Base-by-base conservation (phyloP, 1,284 basidiomycete genomes). In the Agroathelia rolfsii region DNA sequence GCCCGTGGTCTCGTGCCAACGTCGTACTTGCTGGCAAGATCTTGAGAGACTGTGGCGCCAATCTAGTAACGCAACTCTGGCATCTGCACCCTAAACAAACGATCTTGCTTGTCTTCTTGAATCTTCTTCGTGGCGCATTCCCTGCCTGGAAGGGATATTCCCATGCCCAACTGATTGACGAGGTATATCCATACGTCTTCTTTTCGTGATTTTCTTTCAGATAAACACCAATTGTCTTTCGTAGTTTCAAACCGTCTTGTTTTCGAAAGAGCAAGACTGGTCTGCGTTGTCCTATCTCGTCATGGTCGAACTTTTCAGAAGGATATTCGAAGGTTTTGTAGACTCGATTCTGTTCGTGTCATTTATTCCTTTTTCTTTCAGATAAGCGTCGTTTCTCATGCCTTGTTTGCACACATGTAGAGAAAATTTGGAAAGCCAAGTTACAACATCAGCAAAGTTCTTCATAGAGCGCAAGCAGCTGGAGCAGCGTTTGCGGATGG, bases 131-230 rank as follows among this genome's bases (percentile, higher is more conserved):
- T 41, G 83, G 80, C 39, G 55, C 78, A 38, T 72, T 84, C 47
- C 82, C 82, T 24, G 82, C 81, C 8, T 79, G 80, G 52, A 71
- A 79, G 56, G 76, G 80, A 37, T 85, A 83, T 60, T 84, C 83
- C 8, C 83, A 86, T 62, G 81, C 81, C 32, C 56, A 81, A 52
- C 80, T 86, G 43, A 72, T 86, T 40, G 77, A 86, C 55, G 80
- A 86, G 69, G 82, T 78, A 37, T 35, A 69, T 50, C 12, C 9
- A 22, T 28, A 38, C 39, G 39, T 10, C 32, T 31, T 24, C 28
- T 40, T 34, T 35, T 31, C 20, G 16, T 30, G 5, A 15, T 17
- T 14, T 12, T n/a, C 25, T 20, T 18, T 30, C 33, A 14, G 20
- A 32, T 32, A 19, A 30, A 29, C n/a, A 19, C 37, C 32, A 41